These are phyloP conservation scores for Macrophomina pseudophaseolina DNA, from an alignment of 2,329 filamentous ascomycete genomes.

Conservation along the genomic window DNA sequence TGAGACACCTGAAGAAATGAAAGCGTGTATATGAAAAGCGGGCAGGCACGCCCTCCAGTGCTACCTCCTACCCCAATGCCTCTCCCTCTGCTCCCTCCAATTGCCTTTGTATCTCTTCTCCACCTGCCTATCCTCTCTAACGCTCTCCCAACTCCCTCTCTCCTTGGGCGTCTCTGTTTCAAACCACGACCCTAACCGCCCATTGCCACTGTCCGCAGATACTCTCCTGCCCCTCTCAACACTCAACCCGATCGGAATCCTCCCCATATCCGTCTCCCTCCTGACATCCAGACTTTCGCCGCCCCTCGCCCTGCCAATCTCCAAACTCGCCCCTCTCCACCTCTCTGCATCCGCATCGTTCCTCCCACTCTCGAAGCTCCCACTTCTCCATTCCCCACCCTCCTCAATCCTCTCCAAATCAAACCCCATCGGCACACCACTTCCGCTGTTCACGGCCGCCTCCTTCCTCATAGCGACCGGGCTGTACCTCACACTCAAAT, in stretches of 20 bases:
- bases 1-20: too few relatives aligned
- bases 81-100: background rate
- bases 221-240: too few relatives aligned
- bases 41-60: too few relatives aligned
- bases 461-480: background rate
- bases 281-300: background rate
- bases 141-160: too few relatives aligned
- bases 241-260: too few relatives aligned
- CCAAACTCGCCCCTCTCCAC: background rate
- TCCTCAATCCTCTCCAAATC: background rate
- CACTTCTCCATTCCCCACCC: background rate
- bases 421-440: background rate
- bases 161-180: background rate
- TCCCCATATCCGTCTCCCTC: too few relatives aligned
- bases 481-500: background rate
- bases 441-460: too few relatives aligned
- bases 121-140: background rate
- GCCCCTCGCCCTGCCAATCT: background rate
- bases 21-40: too few relatives aligned
- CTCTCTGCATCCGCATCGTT: too few relatives aligned
- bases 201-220: too few relatives aligned
- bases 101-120: background rate
- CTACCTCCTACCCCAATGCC: too few relatives aligned
- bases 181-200: background rate
- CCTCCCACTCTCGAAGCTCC: background rate